Evolutionary conservation across 306 rosid genomes (phyloP).

Genomic region (Oxytropis ochrocephala): DNA sequence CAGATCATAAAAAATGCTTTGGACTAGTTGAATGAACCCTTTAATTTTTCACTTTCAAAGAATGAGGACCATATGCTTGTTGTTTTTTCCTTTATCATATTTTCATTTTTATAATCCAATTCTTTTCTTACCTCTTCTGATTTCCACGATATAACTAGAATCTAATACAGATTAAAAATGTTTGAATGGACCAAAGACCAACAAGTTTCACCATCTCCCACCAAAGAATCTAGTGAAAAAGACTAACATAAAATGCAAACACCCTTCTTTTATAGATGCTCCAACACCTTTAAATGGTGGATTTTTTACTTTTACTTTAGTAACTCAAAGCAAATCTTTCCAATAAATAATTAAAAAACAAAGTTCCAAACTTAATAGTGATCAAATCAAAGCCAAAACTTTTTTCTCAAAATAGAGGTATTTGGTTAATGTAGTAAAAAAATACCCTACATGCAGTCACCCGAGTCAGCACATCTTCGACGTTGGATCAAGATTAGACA

Average conservation of each 20-base stretch:
- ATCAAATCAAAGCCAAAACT: conserved; percentile 38
- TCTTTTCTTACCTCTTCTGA: conserved; percentile 9
- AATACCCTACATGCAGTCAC: too few species aligned
- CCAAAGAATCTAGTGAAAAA: conserved; percentile 53
- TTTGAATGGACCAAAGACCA: conserved; percentile 54
- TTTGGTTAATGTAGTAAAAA: too few species aligned
- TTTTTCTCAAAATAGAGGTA: not conserved
- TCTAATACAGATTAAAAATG: conserved; percentile 19
- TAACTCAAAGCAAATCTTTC: conserved; percentile 42
- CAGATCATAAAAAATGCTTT: conserved; percentile 15
- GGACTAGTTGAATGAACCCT: conserved; percentile 17
- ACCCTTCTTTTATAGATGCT: conserved; percentile 48
- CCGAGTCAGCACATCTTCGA: too few species aligned
- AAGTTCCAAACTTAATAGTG: conserved; percentile 26
- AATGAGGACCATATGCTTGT: conserved; percentile 25
- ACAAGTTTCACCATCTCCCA: conserved; percentile 30
- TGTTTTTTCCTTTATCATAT: not conserved
- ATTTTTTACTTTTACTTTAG: conserved; percentile 50
- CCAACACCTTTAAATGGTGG: conserved; percentile 56
- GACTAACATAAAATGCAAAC: conserved; percentile 45
- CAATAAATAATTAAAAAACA: conserved; percentile 18
- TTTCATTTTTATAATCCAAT: not conserved
- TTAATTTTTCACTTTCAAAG: conserved; percentile 31
- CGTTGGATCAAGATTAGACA: too few species aligned
- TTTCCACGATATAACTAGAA: conserved; percentile 27